Conservation (phyloP, 352 stramenopile species). For the Phytophthora nicotianae region DNA sequence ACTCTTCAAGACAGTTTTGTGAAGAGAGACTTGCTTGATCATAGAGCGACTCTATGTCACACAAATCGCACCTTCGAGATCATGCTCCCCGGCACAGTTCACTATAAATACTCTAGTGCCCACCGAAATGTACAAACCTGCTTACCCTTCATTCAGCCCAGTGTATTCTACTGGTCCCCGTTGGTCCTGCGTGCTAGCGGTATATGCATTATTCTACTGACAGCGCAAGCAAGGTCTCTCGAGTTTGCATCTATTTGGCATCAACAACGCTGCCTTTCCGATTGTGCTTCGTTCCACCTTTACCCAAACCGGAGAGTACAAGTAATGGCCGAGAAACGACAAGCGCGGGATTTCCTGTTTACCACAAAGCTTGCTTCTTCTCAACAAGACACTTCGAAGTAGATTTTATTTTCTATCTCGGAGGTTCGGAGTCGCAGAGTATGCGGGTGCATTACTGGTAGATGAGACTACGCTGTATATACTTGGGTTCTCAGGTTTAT, state of each 20-base stretch:
- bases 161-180: not conserved
- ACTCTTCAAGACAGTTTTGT: too few relatives aligned
- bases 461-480: constrained; percentile 4
- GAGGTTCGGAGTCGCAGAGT: not conserved
- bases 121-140: not conserved
- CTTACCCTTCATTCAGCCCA: not conserved
- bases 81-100: not conserved
- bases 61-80: not conserved
- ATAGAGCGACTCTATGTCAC: not conserved
- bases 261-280: not conserved
- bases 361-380: too few relatives aligned
- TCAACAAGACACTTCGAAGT: too few relatives aligned
- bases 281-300: not conserved
- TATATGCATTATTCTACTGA: not conserved
- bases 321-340: too few relatives aligned
- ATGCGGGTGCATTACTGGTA: constrained; percentile 3
- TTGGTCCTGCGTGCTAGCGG: not conserved
- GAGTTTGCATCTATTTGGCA: not conserved
- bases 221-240: not conserved
- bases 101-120: not conserved
- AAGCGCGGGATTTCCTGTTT: too few relatives aligned
- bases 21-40: too few relatives aligned
- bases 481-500: not conserved
- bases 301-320: not conserved
- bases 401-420: not conserved